Base-by-base conservation (phyloP, 2,329 filamentous ascomycete genomes). In the Zasmidium cellare region DNA sequence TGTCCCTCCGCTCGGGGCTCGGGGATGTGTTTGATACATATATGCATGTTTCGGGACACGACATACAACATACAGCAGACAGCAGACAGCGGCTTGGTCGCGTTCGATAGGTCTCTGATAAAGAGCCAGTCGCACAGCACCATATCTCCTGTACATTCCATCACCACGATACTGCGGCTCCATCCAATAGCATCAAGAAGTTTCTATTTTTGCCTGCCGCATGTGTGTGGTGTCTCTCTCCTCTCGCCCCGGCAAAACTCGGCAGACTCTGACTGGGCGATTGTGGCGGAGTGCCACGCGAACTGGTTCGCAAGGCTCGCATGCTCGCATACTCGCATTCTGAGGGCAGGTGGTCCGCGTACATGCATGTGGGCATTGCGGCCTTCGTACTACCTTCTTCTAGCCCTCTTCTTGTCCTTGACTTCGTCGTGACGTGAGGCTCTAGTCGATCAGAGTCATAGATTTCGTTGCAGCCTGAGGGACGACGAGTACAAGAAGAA, bases 251-350 rank as follows among this genome's bases (percentile, higher is more conserved):
- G 46, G 46, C 46, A 28, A 20, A 7, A 24, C 5, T 48, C 46
- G 46, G 46, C 46, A 48, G 11, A 12, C 46, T 48, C 46, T 48
- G 46, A 48, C 46, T 48, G 46, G 46, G 19, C 51, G 22, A 53
- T 53, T 31, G 51, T 45, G 51, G 51, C 51, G 20, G 35, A 53
- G 51, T 23, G 35, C 45, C 16, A 9, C 35, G 35, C 35, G 14
- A 18, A 31, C 23, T 3, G 19, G 6, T 11, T 50, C 48, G 24
- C 24, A n/a, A n/a, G 48, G 16, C 24, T 28, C 48, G 48, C 24
- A 31, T 35, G n/a, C 24, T n/a, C 24, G 48, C 24, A 18, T 19
- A 12, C 31, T 50, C n/a, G 23, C 25, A 31, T 35, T 28, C 23
- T 18, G 48, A 31, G 22, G 16, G 18, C 23, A 50, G 5, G 9